Percentiles rank a stretch among this genome's conserved stretches.
Conservation (phyloP, 768 basidiomycete genomes). For the Phlebiopsis gigantea region DNA sequence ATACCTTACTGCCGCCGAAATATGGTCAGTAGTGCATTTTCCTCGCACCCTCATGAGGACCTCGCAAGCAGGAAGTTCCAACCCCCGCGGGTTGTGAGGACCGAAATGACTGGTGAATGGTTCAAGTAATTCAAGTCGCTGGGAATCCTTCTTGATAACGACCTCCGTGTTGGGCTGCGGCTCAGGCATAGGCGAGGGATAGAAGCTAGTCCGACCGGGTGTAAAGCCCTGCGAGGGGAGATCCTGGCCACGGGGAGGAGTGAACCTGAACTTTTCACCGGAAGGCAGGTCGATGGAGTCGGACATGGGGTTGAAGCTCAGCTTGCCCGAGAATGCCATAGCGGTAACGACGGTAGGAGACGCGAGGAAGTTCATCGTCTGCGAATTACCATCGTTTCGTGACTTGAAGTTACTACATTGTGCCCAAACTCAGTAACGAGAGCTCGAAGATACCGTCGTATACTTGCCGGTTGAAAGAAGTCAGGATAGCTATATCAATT, state of each 20-base stretch:
- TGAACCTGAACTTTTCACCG: slow-evolving; percentile 79
- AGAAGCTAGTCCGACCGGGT: slow-evolving; percentile 64
- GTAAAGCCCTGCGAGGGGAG: slow-evolving; percentile 83
- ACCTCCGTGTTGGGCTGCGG: slow-evolving; percentile 76
- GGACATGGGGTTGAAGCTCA: slow-evolving; percentile 90
- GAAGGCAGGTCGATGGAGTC: slow-evolving; percentile 65
- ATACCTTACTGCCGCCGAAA: slow-evolving; percentile 66
- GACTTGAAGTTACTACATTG: slow-evolving; percentile 81
- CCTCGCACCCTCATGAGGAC: slow-evolving; percentile 89
- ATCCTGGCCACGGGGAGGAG: slow-evolving; percentile 77
- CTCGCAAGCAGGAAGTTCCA: slow-evolving; percentile 78
- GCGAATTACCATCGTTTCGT: slow-evolving; percentile 90
- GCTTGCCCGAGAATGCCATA: slow-evolving; percentile 91
- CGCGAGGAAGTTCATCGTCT: slow-evolving; percentile 97
- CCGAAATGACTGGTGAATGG: slow-evolving; percentile 82
- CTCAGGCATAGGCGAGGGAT: slow-evolving; percentile 67
- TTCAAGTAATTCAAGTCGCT: slow-evolving; percentile 80
- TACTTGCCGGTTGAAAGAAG: slow-evolving; percentile 89
- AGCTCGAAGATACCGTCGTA: background rate
- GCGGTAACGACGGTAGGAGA: slow-evolving; percentile 97
- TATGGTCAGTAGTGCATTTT: slow-evolving; percentile 99
- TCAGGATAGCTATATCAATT: slow-evolving; percentile 84
- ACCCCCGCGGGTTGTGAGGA: slow-evolving; percentile 37
- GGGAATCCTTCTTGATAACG: slow-evolving; percentile 71
- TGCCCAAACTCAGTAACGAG: no score